Evolutionary conservation across 1,139 yeast species (phyloP), one percentile per base, ranked within the genome.

Genomic region (Wickerhamomyces sp.): DNA sequence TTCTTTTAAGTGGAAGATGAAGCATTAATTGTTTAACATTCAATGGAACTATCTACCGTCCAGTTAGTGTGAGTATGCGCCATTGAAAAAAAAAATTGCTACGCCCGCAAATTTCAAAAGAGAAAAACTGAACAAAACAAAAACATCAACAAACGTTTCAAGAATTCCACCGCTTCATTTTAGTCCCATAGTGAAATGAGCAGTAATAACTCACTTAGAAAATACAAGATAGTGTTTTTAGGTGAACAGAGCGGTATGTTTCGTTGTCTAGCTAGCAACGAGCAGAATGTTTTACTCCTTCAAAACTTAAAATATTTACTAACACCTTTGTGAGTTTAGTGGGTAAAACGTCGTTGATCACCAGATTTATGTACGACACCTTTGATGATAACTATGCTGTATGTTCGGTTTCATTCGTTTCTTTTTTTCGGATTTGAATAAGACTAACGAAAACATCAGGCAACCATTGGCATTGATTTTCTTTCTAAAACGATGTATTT

Each of bases 311-410:
- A n/a, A n/a, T n/a, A 28, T 20, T 16, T 12, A 14, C 32, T 30
- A 30, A 28, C 34, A 28, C 17, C 17, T 16, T 26, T 40, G 46
- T 51, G 49, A 24, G 15, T 17, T n/a, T 26, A 46, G 51, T 91
- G 32, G 98, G 98, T 27, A 91, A 91, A 60, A 91, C 98, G 8
- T 89, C 97, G 7, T 72, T 91, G 42, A 85, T 91, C 50, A 88
- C 98, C 15, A 69, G 98, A 45, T 91, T 91, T 64, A 91, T 91
- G 97, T 89, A 91, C 59, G 97, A 91, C 57, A 85, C 96, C n/a
- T 91, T 91, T 58, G 96, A 91, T 59, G 94, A 93, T 32, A 95
- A 91, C 56, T 85, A 84, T 58, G 86, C 86, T 2, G 54, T 49
- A 32, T 21, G 54, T 46, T 16, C 3, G 5, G 5, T 14, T 13